These are phyloP conservation scores for Sclerotinia trifoliorum DNA, from an alignment of 2,329 filamentous ascomycete genomes.

Conservation along the genomic window DNA sequence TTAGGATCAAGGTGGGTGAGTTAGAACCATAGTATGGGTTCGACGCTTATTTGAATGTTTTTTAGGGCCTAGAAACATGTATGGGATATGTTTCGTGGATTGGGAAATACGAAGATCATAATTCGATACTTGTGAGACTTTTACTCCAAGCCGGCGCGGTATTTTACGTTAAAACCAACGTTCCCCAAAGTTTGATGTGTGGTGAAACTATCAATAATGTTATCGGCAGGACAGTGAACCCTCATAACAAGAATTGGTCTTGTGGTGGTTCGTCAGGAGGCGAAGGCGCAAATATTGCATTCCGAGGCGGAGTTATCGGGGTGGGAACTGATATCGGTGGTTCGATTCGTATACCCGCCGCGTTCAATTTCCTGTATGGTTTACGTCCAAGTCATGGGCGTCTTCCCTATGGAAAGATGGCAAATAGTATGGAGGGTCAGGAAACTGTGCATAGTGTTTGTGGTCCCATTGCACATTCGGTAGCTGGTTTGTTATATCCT, in stretches of 20 bases:
- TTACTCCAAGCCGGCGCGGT: conserved; percentile 44
- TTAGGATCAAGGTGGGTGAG: conserved; percentile 51
- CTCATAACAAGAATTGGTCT: conserved; percentile 35
- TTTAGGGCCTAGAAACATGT: conserved; percentile 48
- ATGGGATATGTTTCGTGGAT: conserved; percentile 63
- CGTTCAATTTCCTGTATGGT: conserved; percentile 43
- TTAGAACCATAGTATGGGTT: background rate
- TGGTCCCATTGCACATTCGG: conserved; percentile 38
- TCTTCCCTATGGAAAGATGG: conserved; percentile 38
- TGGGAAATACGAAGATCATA: conserved; percentile 36
- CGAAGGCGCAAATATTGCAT: conserved; percentile 39
- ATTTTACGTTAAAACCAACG: conserved; percentile 44
- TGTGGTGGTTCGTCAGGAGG: conserved; percentile 39
- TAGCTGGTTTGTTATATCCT: conserved; percentile 41
- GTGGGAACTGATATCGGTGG: conserved; percentile 41
- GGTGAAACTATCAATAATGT: conserved; percentile 47
- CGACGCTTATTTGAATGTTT: conserved; percentile 22
- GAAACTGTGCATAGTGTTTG: conserved; percentile 41
- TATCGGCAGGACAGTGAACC: conserved; percentile 43
- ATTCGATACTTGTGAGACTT: conserved; percentile 48
- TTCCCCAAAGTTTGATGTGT: conserved; percentile 43
- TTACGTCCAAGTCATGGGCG: conserved; percentile 40
- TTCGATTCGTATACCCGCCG: conserved; percentile 41
- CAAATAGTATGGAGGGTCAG: conserved; percentile 45
- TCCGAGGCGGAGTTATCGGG: conserved; percentile 38